A percentile compares a stretch with the other conserved stretches of the same genome.
These are phyloP conservation scores for Massarina eburnea DNA, from an alignment of 2,329 filamentous ascomycete genomes.

Conservation along the genomic window DNA sequence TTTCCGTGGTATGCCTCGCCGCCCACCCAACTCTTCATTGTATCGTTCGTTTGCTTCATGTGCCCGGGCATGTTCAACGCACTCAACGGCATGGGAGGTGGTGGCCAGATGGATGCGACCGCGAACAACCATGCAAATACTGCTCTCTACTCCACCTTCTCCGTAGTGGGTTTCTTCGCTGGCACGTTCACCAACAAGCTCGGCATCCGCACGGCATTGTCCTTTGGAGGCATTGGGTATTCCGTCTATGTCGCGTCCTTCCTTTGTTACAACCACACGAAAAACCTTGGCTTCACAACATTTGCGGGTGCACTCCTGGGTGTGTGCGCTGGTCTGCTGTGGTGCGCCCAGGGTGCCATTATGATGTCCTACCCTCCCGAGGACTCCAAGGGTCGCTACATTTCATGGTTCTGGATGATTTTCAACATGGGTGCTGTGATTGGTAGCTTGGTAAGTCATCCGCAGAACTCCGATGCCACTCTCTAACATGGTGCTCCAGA, in stretches of 20 bases:
- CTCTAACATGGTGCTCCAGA: slow-evolving; percentile 42
- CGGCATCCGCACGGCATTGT: slow-evolving; percentile 68
- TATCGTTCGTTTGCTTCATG: slow-evolving; percentile 56
- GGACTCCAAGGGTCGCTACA: slow-evolving; percentile 80
- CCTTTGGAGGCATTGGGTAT: slow-evolving; percentile 76
- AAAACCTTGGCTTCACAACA: slow-evolving; percentile 70
- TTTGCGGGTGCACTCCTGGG: slow-evolving; percentile 77
- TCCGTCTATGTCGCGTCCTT: slow-evolving; percentile 72
- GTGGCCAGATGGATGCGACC: slow-evolving; percentile 50
- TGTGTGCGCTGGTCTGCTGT: slow-evolving; percentile 76
- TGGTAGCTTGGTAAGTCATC: slow-evolving; percentile 65
- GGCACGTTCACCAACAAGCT: slow-evolving; percentile 76
- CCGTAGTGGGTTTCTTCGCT: slow-evolving; percentile 64
- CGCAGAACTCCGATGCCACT: slow-evolving; percentile 35
- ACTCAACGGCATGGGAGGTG: slow-evolving; percentile 54
- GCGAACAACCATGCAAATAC: slow-evolving; percentile 69
- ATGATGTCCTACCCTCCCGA: slow-evolving; percentile 91
- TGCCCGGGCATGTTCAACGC: slow-evolving; percentile 59
- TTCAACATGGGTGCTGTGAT: slow-evolving; percentile 92
- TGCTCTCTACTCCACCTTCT: slow-evolving; percentile 73
- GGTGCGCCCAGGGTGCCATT: slow-evolving; percentile 81
- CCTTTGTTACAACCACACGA: slow-evolving; percentile 68
- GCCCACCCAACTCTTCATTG: slow-evolving; percentile 51
- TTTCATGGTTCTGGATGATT: slow-evolving; percentile 91
- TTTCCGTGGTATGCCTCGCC: slow-evolving; percentile 55